Percentiles rank a stretch among this genome's conserved stretches.
phyloP scores from a whole-genome alignment of 108 stramenopile species.

The Nitzschia inconspicua region DNA sequence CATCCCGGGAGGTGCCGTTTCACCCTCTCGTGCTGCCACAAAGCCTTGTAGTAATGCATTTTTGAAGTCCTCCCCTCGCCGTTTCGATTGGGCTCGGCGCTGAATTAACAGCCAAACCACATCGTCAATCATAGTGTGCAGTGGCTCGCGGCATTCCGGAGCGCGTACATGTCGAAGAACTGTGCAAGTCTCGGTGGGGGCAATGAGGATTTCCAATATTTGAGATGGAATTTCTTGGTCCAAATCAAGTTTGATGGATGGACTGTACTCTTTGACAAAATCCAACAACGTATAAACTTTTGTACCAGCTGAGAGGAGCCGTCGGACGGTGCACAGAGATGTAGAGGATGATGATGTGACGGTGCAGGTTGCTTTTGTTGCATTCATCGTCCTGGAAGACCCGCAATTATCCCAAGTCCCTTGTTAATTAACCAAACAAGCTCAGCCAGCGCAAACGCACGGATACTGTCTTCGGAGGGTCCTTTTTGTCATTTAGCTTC shows the following conservation, averaged over 20 bases:
- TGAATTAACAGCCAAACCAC: constrained; percentile 49
- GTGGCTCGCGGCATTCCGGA: constrained; percentile 21
- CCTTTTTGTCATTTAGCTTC: no score
- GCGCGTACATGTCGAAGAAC: neutral
- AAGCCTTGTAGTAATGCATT: constrained; percentile 5
- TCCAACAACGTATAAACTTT: constrained; percentile 2
- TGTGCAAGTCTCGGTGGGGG: constrained; percentile 3
- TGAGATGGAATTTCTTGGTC: no score
- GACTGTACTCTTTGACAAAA: constrained; percentile 1
- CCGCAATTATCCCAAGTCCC: no score
- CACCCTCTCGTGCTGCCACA: constrained; percentile 1
- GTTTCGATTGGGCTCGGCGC: constrained; percentile 11
- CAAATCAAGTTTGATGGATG: no score
- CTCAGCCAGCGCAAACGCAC: no score
- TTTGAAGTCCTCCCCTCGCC: neutral
- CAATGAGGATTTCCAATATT: neutral
- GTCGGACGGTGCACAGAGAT: neutral
- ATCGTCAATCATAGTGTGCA: constrained; percentile 40
- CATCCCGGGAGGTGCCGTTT: constrained; percentile 8
- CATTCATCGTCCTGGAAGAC: no score
- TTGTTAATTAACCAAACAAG: no score
- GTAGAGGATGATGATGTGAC: no score
- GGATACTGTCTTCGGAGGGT: no score
- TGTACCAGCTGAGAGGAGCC: neutral
- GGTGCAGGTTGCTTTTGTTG: no score